Conservation (phyloP, 257 asterid species). For the Rubia yunnanensis region DNA sequence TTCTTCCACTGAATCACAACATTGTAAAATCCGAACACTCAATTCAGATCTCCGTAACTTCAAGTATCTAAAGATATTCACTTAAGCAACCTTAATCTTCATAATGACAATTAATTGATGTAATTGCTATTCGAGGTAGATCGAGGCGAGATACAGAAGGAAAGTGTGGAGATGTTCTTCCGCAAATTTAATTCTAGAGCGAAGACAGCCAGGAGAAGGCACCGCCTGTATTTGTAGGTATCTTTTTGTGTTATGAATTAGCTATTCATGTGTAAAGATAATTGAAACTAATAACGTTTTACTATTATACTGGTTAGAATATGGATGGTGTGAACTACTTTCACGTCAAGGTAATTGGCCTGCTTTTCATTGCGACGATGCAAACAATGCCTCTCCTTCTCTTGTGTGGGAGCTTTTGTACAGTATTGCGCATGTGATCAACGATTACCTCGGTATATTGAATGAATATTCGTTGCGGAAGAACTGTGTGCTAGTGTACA, state of each 20-base stretch:
- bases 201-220: constrained; percentile 98
- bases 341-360: constrained; percentile 92
- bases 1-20: too few relatives aligned
- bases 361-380: constrained; percentile 87
- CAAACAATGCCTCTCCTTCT: constrained; percentile 87
- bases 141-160: constrained; percentile 91
- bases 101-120: too few relatives aligned
- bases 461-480: too few relatives aligned
- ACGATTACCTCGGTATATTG: too few relatives aligned
- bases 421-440: constrained; percentile 93
- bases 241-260: constrained; percentile 18
- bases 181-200: constrained; percentile 96
- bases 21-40: not conserved
- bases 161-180: constrained; percentile 92
- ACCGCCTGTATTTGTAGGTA: constrained; percentile 97
- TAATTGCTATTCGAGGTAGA: too few relatives aligned
- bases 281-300: constrained; percentile 17
- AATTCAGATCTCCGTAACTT: constrained; percentile 7
- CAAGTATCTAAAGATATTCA: not conserved
- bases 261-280: not conserved
- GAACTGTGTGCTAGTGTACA: too few relatives aligned
- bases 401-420: constrained; percentile 90
- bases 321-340: constrained; percentile 97
- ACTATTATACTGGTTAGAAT: constrained; percentile 39
- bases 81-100: too few relatives aligned